Base-by-base conservation (phyloP, 495 filamentous ascomycete genomes). In the Friedmanniomyces endolithicus region DNA sequence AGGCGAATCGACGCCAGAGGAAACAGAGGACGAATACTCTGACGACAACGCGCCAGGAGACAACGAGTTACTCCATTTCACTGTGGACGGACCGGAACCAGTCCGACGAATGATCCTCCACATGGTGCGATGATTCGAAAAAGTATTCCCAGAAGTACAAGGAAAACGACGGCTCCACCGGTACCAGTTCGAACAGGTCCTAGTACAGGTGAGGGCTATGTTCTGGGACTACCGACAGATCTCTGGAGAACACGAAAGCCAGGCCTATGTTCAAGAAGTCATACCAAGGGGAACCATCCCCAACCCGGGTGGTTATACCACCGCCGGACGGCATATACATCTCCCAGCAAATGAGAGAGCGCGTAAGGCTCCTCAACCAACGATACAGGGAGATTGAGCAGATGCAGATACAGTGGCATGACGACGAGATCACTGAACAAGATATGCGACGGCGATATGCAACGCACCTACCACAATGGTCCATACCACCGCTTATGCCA, bases 81-180 rank as follows among this genome's bases (percentile, higher is more conserved):
- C 4, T 9, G 27, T 31, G 27, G 27, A 31, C 27, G 27, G 27
- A 31, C 27, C 27, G 9, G 27, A 31, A 31, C 27, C 27, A 31
- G 9, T 31, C 27, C 27, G 27, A 31, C 27, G 27, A 9, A 31
- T 31, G 27, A 9, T 52, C 34, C 33, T 52, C 31, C 27, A 52
- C 35, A 11, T 41, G 4, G 27, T 33, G 11, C 31, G 35, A 17
- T 4, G 11, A 43, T 43, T 19, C 35, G 24, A 40, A 52, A 33
- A 40, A 52, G 19, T 52, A 24, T 52, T 52, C 27, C 50, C 50
- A 24, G 40, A 52, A 23, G 19, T 52, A 11, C n/a, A 16, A 43
- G 50, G 50, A 7, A 52, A 52, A 52, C 35, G 27, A 52, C 50
- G 50, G 6, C 50, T 52, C 12, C 12, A 52, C 33, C 19, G 12